Evolutionary conservation across 2,329 filamentous ascomycete genomes (phyloP), one percentile per base, ranked within the genome.

Genomic region (Pseudofabraea citricarpa): DNA sequence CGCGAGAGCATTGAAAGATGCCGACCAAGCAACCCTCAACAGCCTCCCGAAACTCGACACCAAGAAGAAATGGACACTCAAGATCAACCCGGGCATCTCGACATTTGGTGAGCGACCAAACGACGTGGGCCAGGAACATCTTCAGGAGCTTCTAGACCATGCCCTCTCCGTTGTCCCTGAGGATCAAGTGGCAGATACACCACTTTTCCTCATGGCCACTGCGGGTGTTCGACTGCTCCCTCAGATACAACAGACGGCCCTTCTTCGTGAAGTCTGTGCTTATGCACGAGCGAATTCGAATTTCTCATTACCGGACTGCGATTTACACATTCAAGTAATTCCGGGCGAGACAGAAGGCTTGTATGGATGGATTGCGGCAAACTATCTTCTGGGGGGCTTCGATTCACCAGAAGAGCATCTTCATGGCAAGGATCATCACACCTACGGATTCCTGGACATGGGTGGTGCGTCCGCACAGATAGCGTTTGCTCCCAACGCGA

Each of bases 401-500:
- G 87, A 97, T 62, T 72, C 77, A 15, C 83, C 88, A 0, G 70
- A 83, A 40, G 68, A 80, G 12, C 87, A 95, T 56, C 71, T 79
- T 41, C 89, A 95, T 62, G 90, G 89, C 41, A 90, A 95, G 52
- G 80, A 78, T 20, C 93, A 97, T 62, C 87, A 90, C 59, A 98
- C 93, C 0, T 98, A 97, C 64, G 93, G 93, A 1, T 98, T 98
- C 59, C 71, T 98, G 48, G 93, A 98, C 62, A 98, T 98, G 94
- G 93, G 93, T 39, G 93, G 93, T 40, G 93, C 93, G 20, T 97
- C 91, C 0, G 91, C 93, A 13, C 93, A 98, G 67, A 97, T 98
- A 58, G 93, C 94, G 0, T 98, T 98, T 64, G 91, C 90, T 2
- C 93, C 93, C 1, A 98, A 98, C 64, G 69, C 77, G 4, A 97